phyloP scores from a whole-genome alignment of 2,329 filamentous ascomycete species.

The Hirsutella thompsonii region DNA sequence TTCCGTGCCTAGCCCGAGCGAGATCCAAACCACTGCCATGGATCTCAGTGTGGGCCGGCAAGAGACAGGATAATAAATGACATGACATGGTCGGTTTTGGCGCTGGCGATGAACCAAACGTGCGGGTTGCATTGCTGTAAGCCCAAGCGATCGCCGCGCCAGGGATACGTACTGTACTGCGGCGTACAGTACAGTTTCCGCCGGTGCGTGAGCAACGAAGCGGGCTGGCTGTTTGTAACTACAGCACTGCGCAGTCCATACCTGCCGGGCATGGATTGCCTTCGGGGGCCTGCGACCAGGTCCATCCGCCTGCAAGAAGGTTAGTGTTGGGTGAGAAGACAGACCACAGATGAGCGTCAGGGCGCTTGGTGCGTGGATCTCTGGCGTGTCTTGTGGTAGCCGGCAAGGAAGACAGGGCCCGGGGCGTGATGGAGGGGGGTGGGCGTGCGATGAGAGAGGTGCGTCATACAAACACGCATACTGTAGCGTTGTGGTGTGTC shows the following conservation, averaged over 20 bases:
- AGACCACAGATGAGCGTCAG: slow-evolving; percentile 1
- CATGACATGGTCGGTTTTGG: slow-evolving; percentile 7
- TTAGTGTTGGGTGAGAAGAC: background rate
- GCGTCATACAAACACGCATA: slow-evolving; percentile 15
- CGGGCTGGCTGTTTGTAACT: too few relatives aligned
- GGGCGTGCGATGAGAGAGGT: slow-evolving; percentile 4
- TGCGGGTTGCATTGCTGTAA: slow-evolving; percentile 19
- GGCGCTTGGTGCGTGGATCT: background rate
- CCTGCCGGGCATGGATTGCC: slow-evolving; percentile 5
- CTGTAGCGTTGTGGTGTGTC: background rate
- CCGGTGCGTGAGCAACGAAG: too few relatives aligned
- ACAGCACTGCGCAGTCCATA: slow-evolving; percentile 1
- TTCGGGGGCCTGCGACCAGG: slow-evolving; percentile 4
- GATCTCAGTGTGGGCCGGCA: slow-evolving; percentile 23
- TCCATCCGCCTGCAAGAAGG: background rate
- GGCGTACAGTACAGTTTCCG: background rate
- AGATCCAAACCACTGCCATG: slow-evolving; percentile 16
- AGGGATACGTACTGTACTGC: slow-evolving; percentile 1
- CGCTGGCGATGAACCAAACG: slow-evolving; percentile 13
- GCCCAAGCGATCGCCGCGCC: slow-evolving; percentile 10
- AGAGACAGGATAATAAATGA: slow-evolving; percentile 14
- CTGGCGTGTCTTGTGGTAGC: slow-evolving; percentile 1
- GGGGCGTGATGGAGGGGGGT: background rate
- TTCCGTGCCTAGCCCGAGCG: slow-evolving; percentile 14
- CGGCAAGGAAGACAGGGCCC: background rate